Evolutionary conservation across 306 rosid genomes (phyloP).

Genomic region (Citrullus colocynthis): DNA sequence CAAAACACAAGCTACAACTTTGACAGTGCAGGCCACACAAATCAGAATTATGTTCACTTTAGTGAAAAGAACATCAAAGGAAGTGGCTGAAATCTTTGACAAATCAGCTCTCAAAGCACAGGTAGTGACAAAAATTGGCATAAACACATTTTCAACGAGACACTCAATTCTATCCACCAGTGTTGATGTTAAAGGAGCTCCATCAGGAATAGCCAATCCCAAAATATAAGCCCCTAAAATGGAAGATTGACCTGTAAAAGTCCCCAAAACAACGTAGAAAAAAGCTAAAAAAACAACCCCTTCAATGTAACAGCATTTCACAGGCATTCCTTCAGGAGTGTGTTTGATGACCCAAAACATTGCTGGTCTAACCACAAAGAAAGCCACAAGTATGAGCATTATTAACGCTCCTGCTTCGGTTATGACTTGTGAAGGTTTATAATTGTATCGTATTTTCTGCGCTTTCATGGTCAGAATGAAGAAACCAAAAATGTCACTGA

Average conservation of each 20-base stretch:
- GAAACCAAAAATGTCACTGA: constrained; percentile 29
- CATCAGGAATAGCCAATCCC: constrained; percentile 57
- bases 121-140: constrained; percentile 37
- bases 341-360: constrained; percentile 46
- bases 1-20: constrained; percentile 20
- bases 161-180: constrained; percentile 31
- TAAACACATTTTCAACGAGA: constrained; percentile 25
- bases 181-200: constrained; percentile 58
- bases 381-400: neutral
- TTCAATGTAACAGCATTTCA: constrained; percentile 20
- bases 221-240: constrained; percentile 31
- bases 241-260: constrained; percentile 5
- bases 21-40: constrained; percentile 6
- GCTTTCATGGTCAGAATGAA: neutral
- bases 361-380: constrained; percentile 27
- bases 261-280: neutral
- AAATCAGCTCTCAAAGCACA: constrained; percentile 37
- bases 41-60: constrained; percentile 6
- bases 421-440: neutral
- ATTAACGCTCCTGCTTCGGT: rapidly evolving
- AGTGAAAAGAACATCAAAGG: neutral
- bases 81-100: neutral
- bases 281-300: constrained; percentile 12
- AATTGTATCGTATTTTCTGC: too few relatives aligned
- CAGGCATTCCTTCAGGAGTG: constrained; percentile 51